Conservation (phyloP, 805 yeast species). For the Saturnispora sanitii region DNA sequence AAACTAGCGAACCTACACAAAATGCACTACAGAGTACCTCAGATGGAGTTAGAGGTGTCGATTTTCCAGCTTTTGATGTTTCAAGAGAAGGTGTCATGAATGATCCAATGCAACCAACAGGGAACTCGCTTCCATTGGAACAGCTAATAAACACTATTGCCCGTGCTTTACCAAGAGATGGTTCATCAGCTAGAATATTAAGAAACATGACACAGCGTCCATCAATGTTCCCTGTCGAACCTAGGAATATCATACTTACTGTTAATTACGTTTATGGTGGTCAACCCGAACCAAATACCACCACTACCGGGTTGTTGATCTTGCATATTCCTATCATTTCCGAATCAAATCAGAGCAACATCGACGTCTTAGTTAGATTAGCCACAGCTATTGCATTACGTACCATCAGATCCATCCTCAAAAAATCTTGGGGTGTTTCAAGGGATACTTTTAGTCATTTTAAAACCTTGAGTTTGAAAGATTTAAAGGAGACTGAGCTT, state of each 20-base stretch:
- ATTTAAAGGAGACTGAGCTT: constrained; percentile 23
- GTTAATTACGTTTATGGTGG: constrained; percentile 31
- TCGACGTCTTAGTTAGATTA: constrained; percentile 50
- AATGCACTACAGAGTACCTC: not conserved
- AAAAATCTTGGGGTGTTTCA: constrained; percentile 43
- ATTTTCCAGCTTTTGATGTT: constrained; percentile 30
- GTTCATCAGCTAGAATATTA: not conserved
- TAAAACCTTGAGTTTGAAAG: constrained; percentile 28
- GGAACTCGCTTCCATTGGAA: constrained; percentile 2
- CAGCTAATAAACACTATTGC: constrained; percentile 1
- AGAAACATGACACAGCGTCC: not conserved
- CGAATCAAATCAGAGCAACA: constrained; percentile 48
- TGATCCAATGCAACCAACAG: constrained; percentile 17
- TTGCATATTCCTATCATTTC: constrained; percentile 58
- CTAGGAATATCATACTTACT: constrained; percentile 31
- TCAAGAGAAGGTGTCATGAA: constrained; percentile 25
- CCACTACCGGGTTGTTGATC: constrained; percentile 44
- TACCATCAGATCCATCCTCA: constrained; percentile 43
- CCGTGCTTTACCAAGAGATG: not conserved
- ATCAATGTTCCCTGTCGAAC: constrained; percentile 13
- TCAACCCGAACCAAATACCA: constrained; percentile 12
- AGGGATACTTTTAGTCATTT: constrained; percentile 43
- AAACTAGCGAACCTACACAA: not conserved
- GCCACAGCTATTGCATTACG: constrained; percentile 65
- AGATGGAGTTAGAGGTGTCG: constrained; percentile 25